Base-by-base conservation (phyloP, 2,329 filamentous ascomycete genomes). In the Exophiala mesophila region DNA sequence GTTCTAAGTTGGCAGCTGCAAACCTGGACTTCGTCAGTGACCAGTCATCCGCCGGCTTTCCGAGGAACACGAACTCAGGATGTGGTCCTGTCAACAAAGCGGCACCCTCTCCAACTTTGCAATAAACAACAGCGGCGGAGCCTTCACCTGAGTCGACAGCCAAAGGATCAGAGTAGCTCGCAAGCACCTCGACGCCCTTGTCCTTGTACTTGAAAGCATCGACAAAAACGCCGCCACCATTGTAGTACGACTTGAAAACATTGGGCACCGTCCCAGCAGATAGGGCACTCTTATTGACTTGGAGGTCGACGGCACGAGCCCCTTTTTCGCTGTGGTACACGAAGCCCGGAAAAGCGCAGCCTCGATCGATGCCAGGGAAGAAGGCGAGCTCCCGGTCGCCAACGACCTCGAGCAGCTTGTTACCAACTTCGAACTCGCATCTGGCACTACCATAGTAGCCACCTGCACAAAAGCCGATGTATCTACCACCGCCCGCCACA, bases 191-290 rank as follows among this genome's bases (percentile, higher is more conserved):
- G 1, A 96, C 78, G 2, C 83, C 84, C 50, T 73, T 67, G 20
- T 76, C 73, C 41, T 71, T 67, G 42, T 78, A 71, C 32, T 74
- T 77, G 3, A 74, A 72, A 1, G 85, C 83, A 64, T 92, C 83
- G 1, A 95, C 86, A 67, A 97, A 98, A 1, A 94, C 80, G 3
- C 92, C 89, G 1, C 92, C 92, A 1, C 92, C 92, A 55, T 98
- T 98, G 63, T 90, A 96, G 60, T 98, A 98, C 10, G 80, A 82
- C 39, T 74, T 71, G 46, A 94, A 86, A 1, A 71, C 69, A 1
- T 78, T 73, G 0, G 82, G 76, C 1, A 83, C 61, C 3, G 67
- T 65, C 0, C 70, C 73, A 30, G 60, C 62, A 0, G 66, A 63
- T 46, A 94, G 78, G 0, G 71, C 69, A 2, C 71, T 71, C 50